phyloP scores from a whole-genome alignment of 805 yeast genomes.

The Cyberlindnera misumaiensis region DNA sequence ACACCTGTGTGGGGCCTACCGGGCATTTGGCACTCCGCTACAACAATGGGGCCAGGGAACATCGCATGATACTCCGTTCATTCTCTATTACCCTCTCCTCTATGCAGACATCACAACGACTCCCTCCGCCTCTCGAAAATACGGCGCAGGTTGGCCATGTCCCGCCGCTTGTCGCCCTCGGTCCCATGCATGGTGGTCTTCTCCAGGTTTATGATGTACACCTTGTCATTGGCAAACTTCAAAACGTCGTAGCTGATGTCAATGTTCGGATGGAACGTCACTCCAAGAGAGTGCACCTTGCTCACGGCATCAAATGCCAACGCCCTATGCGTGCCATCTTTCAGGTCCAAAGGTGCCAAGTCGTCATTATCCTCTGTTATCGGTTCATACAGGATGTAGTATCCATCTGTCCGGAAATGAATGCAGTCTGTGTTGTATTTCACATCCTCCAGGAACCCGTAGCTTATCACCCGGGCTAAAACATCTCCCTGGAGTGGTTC shows the following conservation, averaged over 20 bases:
- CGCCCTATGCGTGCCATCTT: constrained; percentile 10
- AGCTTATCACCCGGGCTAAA: constrained; percentile 19
- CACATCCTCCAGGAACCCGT: constrained; percentile 23
- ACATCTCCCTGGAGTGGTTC: constrained; percentile 17
- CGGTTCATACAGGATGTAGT: constrained; percentile 21
- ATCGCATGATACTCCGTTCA: no score
- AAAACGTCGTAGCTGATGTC: constrained; percentile 13
- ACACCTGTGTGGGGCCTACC: no score
- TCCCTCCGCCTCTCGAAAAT: constrained; percentile 6
- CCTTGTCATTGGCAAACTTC: constrained; percentile 14
- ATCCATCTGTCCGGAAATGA: constrained; percentile 23
- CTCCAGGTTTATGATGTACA: constrained; percentile 20
- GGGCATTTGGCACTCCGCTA: no score
- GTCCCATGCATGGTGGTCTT: constrained; percentile 7
- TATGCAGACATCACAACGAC: no score
- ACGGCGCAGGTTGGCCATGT: constrained; percentile 10
- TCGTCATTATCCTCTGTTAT: constrained; percentile 12
- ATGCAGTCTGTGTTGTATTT: constrained; percentile 11
- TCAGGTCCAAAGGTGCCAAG: constrained; percentile 9
- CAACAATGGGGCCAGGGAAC: no score
- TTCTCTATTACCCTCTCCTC: background rate
- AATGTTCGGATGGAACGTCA: constrained; percentile 16
- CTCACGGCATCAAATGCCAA: constrained; percentile 10
- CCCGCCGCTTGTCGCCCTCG: constrained; percentile 6
- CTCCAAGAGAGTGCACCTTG: constrained; percentile 17